Percentiles rank a stretch among this genome's conserved stretches.
Evolutionary conservation across 768 basidiomycete species (phyloP).

Genomic region (Kwoniella botswanensis): DNA sequence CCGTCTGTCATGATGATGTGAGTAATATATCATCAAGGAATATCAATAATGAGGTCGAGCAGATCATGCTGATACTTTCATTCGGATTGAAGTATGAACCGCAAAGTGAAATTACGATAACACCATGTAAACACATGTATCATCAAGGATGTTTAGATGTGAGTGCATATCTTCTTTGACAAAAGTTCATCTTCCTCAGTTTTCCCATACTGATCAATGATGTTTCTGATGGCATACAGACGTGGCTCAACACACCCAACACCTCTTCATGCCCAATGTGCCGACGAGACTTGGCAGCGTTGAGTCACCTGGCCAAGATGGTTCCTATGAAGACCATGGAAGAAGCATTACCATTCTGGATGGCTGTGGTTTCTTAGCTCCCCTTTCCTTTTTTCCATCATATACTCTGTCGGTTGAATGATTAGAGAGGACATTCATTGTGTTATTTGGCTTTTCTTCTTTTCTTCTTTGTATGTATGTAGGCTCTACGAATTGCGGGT

Average conservation of each 20-base stretch:
- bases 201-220: too few relatives aligned
- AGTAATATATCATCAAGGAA: conserved; percentile 4
- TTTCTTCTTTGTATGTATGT: neutral
- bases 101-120: conserved; percentile 31
- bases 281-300: conserved; percentile 43
- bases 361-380: conserved; percentile 16
- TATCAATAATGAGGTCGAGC: too few relatives aligned
- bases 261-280: conserved; percentile 52
- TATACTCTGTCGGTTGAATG: neutral
- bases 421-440: too few relatives aligned
- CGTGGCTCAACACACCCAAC: conserved; percentile 44
- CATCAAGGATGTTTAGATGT: conserved; percentile 48
- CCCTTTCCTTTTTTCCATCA: too few relatives aligned
- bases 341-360: conserved; percentile 44
- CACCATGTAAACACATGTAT: conserved; percentile 53
- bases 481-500: too few relatives aligned
- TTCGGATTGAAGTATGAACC: conserved; percentile 34
- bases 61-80: neutral
- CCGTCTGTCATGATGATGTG: conserved; percentile 53
- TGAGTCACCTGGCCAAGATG: conserved; percentile 37
- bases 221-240: conserved; percentile 20
- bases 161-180: conserved; percentile 13
- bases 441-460: too few relatives aligned
- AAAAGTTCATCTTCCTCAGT: neutral
- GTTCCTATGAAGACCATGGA: conserved; percentile 24